Conservation (phyloP, 2,329 filamentous ascomycete species). For the Exophiala xenobiotica region DNA sequence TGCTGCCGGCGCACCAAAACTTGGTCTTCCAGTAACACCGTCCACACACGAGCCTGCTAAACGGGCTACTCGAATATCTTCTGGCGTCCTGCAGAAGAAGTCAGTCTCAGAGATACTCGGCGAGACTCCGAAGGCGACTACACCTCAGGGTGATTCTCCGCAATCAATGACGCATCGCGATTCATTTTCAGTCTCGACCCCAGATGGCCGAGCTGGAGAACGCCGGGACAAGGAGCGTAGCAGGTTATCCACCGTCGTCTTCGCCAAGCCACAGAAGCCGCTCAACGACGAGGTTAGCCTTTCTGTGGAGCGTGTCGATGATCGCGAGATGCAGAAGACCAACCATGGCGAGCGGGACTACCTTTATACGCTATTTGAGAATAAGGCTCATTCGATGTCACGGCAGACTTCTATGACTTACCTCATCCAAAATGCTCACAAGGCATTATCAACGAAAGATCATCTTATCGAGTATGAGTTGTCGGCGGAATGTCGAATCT, state of each 20-base stretch:
- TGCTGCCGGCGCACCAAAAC: constrained; percentile 27
- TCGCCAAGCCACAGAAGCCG: constrained; percentile 64
- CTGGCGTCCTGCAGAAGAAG: constrained; percentile 68
- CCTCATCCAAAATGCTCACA: constrained; percentile 78
- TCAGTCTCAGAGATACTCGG: constrained; percentile 72
- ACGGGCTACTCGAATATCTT: constrained; percentile 68
- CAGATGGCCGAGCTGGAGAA: constrained; percentile 46
- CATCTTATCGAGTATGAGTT: constrained; percentile 81
- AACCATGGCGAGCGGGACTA: constrained; percentile 60
- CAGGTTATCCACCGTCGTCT: constrained; percentile 73
- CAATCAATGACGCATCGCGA: constrained; percentile 27
- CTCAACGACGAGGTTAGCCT: constrained; percentile 48
- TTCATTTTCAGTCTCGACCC: constrained; percentile 35
- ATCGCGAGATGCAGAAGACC: constrained; percentile 45
- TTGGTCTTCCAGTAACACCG: constrained; percentile 32
- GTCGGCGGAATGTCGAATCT: constrained; percentile 79
- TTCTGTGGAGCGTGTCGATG: constrained; percentile 36
- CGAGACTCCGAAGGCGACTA: constrained; percentile 50
- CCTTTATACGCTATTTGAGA: constrained; percentile 63
- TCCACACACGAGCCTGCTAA: constrained; percentile 43
- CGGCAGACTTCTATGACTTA: constrained; percentile 60
- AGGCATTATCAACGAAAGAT: constrained; percentile 83
- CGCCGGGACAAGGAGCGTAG: constrained; percentile 58
- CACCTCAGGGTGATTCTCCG: constrained; percentile 37
- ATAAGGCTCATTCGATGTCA: constrained; percentile 56